Evolutionary conservation across 352 stramenopile genomes (phyloP).

Genomic region (Pseudoperonospora humuli): DNA sequence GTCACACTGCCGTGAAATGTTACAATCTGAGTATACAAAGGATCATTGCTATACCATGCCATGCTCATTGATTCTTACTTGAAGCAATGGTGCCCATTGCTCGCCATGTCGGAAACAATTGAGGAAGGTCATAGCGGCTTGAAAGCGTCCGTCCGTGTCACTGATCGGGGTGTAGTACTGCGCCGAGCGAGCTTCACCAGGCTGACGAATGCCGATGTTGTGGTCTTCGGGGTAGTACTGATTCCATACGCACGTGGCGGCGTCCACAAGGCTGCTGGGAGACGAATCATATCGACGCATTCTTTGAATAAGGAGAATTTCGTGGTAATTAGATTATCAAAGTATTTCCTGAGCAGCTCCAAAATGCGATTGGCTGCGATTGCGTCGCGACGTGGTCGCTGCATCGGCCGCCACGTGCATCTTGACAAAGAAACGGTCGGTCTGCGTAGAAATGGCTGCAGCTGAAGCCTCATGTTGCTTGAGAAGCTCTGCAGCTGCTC

Average conservation of each 20-base stretch:
- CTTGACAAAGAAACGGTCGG: too few species aligned
- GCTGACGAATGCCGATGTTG: conserved; percentile 31
- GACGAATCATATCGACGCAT: conserved; percentile 12
- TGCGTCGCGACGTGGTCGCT: too few species aligned
- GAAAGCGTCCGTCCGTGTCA: conserved; percentile 46
- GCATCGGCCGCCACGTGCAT: too few species aligned
- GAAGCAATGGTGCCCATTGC: conserved; percentile 45
- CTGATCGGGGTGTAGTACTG: conserved; percentile 44
- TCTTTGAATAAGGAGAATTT: background rate
- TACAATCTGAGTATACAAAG: too few species aligned
- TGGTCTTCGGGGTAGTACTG: conserved; percentile 74
- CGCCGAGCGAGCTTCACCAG: conserved; percentile 32
- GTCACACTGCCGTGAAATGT: conserved; percentile 29
- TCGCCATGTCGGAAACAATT: conserved; percentile 42
- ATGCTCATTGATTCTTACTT: conserved; percentile 8
- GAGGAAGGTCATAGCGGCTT: conserved; percentile 47
- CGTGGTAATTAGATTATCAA: background rate
- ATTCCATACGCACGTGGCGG: conserved; percentile 64
- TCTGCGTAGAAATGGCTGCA: too few species aligned
- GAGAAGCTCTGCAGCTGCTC: too few species aligned
- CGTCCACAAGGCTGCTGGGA: conserved; percentile 23
- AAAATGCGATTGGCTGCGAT: too few species aligned
- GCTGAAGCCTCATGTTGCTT: too few species aligned
- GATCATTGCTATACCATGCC: background rate
- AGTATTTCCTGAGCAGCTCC: too few species aligned